Conservation (phyloP, 108 stramenopile species). For the Cylindrotheca closterium region DNA sequence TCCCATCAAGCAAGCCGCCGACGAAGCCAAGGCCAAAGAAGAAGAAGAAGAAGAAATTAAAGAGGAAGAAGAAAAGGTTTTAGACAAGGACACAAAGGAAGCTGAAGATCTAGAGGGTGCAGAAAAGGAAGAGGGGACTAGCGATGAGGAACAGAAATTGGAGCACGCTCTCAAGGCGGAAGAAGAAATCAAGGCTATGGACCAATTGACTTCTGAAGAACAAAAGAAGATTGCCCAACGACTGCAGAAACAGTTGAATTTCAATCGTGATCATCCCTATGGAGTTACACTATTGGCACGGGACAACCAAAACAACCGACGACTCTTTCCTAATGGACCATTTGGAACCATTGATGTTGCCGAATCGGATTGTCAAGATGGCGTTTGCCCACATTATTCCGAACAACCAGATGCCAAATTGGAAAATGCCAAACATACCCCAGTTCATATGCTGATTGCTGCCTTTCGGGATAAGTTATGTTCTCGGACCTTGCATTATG, state of each 20-base stretch:
- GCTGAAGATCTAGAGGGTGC: not conserved
- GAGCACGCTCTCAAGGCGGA: not conserved
- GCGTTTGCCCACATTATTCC: constrained; percentile 30
- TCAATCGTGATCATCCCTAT: constrained; percentile 9
- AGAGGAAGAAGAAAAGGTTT: not conserved
- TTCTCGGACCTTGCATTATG: constrained; percentile 64
- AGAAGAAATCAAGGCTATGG: not conserved
- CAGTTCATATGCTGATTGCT: constrained; percentile 39
- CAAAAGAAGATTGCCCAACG: not conserved
- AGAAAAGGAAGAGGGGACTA: not conserved
- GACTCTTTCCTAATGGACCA: constrained; percentile 25
- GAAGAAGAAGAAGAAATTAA: not conserved
- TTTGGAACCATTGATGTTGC: constrained; percentile 20
- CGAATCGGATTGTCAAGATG: constrained; percentile 14
- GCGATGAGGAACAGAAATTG: not conserved
- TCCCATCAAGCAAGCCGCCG: not conserved
- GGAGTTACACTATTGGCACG: constrained; percentile 28
- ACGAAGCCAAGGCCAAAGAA: not conserved
- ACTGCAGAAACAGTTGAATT: not conserved
- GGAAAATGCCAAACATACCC: constrained; percentile 3
- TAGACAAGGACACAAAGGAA: not conserved
- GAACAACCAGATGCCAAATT: constrained; percentile 4
- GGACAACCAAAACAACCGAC: constrained; percentile 25
- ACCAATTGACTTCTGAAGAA: not conserved
- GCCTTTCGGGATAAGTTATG: constrained; percentile 68